Percentiles rank a stretch among this genome's conserved stretches.
These are phyloP conservation scores for Ampelocalamus luodianensis DNA, from an alignment of 176 grass and related monocot genomes.

Conservation along the genomic window DNA sequence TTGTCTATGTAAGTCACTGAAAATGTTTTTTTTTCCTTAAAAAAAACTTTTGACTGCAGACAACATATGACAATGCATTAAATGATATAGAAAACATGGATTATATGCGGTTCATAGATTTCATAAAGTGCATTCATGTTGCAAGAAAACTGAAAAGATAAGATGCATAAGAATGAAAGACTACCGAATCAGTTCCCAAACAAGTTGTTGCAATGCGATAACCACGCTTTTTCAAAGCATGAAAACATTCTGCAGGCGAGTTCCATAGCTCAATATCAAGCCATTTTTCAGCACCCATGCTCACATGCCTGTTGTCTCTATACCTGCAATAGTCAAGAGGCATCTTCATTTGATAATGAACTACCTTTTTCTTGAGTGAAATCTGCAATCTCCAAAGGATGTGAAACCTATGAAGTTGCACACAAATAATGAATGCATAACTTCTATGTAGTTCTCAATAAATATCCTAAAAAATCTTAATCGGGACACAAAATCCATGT, in stretches of 20 bases:
- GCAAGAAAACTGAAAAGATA: conserved; percentile 25
- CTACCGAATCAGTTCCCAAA: conserved; percentile 84
- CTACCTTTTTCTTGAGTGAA: neutral
- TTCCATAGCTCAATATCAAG: conserved; percentile 97
- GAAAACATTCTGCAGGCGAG: conserved; percentile 75
- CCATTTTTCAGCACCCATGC: conserved; percentile 99
- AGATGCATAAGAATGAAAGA: neutral
- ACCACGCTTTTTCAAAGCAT: conserved; percentile 76
- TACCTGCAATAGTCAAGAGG: conserved; percentile 62
- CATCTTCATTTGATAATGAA: conserved; percentile 6
- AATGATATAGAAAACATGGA: neutral
- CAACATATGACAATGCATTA: conserved; percentile 23
- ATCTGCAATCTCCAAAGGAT: conserved; percentile 11
- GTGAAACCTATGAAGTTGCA: conserved; percentile 25
- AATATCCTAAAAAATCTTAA: neutral
- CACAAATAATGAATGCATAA: neutral
- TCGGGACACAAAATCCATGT: neutral
- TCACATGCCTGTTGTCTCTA: conserved; percentile 96
- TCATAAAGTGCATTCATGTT: neutral
- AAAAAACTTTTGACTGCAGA: conserved; percentile 16
- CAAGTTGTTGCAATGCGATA: conserved; percentile 88
- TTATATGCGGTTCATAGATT: neutral
- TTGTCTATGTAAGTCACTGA: conserved; percentile 11
- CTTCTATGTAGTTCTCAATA: neutral
- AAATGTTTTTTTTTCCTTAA: neutral